Conservation (phyloP, 768 basidiomycete species). For the Mycena latifolia region DNA sequence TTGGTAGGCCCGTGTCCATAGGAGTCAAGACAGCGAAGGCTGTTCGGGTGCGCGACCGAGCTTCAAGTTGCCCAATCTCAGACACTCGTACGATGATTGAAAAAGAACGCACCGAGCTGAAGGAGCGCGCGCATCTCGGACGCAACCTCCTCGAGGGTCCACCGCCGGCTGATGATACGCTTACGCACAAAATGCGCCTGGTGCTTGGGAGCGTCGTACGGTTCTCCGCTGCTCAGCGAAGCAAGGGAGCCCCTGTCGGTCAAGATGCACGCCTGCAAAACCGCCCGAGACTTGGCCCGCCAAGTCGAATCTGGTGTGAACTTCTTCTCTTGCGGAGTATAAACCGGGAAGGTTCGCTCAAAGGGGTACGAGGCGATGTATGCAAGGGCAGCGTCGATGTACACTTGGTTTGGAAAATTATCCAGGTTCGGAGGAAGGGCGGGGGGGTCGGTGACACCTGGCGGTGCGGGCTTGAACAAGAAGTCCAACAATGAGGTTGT, state of each 20-base stretch:
- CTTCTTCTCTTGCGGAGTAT: background rate
- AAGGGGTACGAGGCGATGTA: slow-evolving; percentile 6
- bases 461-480: background rate
- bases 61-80: slow-evolving; percentile 19
- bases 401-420: background rate
- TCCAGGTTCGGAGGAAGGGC: slow-evolving; percentile 3
- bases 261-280: slow-evolving; percentile 4
- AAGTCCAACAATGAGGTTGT: too few relatives aligned
- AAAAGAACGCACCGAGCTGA: slow-evolving; percentile 7
- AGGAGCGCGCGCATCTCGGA: slow-evolving; percentile 18
- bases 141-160: slow-evolving; percentile 11
- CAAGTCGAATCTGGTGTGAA: too few relatives aligned
- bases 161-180: slow-evolving; percentile 5
- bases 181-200: slow-evolving; percentile 9
- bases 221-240: background rate
- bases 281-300: too few relatives aligned
- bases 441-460: slow-evolving; percentile 6
- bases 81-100: slow-evolving; percentile 16
- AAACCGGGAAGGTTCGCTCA: background rate
- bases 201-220: slow-evolving; percentile 12
- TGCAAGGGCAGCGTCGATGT: slow-evolving; percentile 3
- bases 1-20: slow-evolving; percentile 11
- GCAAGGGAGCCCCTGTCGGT: slow-evolving; percentile 7
- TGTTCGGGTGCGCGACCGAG: slow-evolving; percentile 5
- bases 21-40: slow-evolving; percentile 12